Base-by-base conservation (phyloP, 257 asterid species). In the Solanum ossicruentum region DNA sequence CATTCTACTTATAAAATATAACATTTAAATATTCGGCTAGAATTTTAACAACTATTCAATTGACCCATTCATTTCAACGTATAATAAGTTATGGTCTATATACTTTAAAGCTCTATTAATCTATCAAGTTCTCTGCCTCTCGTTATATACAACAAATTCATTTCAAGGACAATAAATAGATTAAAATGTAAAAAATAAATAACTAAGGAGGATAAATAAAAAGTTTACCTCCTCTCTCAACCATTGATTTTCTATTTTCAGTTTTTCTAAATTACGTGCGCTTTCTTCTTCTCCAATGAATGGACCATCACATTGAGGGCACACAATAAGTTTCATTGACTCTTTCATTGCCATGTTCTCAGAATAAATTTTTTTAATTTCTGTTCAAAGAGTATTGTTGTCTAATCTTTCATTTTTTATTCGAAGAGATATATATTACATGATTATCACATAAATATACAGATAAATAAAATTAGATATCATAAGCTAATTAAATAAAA, bases 331-430 rank as follows among this genome's bases (percentile, higher is more conserved):
- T 80, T 83, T 84, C 83, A 93, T 69, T 9, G 92, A 89, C 73
- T 91, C 92, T 83, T 84, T 90, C 87, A 92, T 86, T 23, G 93
- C 90, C 20, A 89, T 85, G 84, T 93, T 92, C 89, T 91, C 93
- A 49, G 84, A 78, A 49, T 71, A 91, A 32, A 92, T 67, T 67
- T 85, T 91, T 75, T 90, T 92, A 85, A 91, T 94, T 84, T 93
- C 93, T 6, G 86, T 18, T 47, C 87, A 89, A 15, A 93, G 93
- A 56, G 86, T 58, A 82, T 80, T 84, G 85, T 89, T 92, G 85
- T 87, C 89, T 52, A 90, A 92, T 86, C 77, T 92, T 66, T 88
- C 94, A 84, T 81, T 85, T 49, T 87, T 92, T 54, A 18, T 63
- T 2, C 23, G 10, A 23, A 23, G 70, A 63, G 23, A 56, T 56